Evolutionary conservation across 306 rosid genomes (phyloP), one percentile per base, ranked within the genome.

Genomic region (Pueraria montana): DNA sequence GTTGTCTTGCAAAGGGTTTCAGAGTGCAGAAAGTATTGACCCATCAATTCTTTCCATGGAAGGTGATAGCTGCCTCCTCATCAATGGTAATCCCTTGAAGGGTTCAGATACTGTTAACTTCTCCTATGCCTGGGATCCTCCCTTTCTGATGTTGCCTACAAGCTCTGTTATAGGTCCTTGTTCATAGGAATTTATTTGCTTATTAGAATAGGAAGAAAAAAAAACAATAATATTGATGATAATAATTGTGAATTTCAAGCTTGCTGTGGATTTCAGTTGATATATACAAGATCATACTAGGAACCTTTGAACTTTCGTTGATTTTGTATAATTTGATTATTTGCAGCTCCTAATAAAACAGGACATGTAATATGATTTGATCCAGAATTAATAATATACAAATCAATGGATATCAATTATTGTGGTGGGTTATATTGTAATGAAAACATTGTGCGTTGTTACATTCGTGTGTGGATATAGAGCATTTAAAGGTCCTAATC

Each of bases 61-160:
- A 46, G 85, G 80, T 4, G 89, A 88, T 69, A 55, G 2, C 11
- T 91, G 96, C 59, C 78, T 82, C 32, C 90, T 88, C 40, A 61
- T 73, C 72, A 72, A 81, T 9, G 96, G 96, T 1, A 56, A 40
- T 21, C 3, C 76, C 14, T 16, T 91, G 69, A 38, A 13, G 1
- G 46, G 65, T 27, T 72, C 23, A 2, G 27, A 69, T 7, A 50
- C 85, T 16, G 90, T 90, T 3, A 16, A 10, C 0, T 92, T 90
- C 80, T 84, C 90, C 42, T 90, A 92, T 76, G 96, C 90, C 36
- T 86, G 92, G 94, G 86, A 92, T 38, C 91, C 90, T 61, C 97
- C 91, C 55, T 83, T 82, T 61, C 46, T 73, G 8, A 52, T 92
- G 2, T 62, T 77, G 70, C 92, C 94, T 23, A 1, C 36, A n/a